phyloP scores from a whole-genome alignment of 345 rosid genomes.

The Populus davidiana region DNA sequence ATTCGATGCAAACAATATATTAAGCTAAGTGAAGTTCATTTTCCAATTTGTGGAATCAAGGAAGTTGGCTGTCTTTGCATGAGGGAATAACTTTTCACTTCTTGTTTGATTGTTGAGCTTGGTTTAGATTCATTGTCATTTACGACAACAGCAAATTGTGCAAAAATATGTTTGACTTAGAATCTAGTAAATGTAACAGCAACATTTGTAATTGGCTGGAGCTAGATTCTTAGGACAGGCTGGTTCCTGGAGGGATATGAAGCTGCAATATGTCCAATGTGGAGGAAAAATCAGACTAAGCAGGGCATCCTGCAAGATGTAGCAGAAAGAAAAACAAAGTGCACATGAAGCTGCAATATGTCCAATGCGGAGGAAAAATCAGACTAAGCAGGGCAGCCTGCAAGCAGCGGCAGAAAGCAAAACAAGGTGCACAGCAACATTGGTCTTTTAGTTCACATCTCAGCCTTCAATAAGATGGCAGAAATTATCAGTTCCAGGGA shows the following conservation, averaged over 20 bases:
- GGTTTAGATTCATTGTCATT: neutral
- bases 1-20: neutral
- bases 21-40: neutral
- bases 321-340: too few relatives aligned
- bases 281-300: too few relatives aligned
- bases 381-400: too few relatives aligned
- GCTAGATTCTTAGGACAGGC: neutral
- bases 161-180: too few relatives aligned
- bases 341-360: too few relatives aligned
- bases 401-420: too few relatives aligned
- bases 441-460: neutral
- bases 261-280: too few relatives aligned
- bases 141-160: neutral
- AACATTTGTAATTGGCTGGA: neutral
- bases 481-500: neutral
- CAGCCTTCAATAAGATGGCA: neutral
- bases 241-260: neutral
- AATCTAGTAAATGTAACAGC: too few relatives aligned
- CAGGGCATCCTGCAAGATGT: too few relatives aligned
- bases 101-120: neutral
- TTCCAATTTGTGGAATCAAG: neutral
- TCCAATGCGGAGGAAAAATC: too few relatives aligned
- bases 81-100: neutral
- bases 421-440: too few relatives aligned
- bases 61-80: neutral